A percentile compares a stretch with the other conserved stretches of the same genome.
Evolutionary conservation across 129 eudicot genomes (phyloP).

Genomic region (Silybum marianum): DNA sequence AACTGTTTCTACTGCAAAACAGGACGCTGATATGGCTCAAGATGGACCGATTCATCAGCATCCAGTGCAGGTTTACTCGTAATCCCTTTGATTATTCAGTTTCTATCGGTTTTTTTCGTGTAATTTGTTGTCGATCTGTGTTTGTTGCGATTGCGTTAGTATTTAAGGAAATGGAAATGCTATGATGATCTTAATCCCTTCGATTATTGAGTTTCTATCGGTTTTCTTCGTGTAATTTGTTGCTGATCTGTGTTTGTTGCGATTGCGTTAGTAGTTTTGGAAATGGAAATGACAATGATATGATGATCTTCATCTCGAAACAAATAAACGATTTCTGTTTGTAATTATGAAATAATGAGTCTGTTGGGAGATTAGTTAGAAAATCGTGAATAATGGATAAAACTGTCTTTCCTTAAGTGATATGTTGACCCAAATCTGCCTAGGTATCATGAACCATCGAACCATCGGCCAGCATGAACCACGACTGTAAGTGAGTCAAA

Average conservation of each 20-base stretch:
- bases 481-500: too few species aligned
- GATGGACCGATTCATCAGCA: constrained; percentile 15
- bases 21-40: constrained; percentile 28
- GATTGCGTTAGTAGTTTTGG: background rate
- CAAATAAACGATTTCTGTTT: background rate
- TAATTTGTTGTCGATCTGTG: background rate
- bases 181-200: background rate
- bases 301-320: background rate
- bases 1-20: constrained; percentile 28
- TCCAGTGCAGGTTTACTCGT: constrained; percentile 29
- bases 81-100: background rate
- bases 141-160: background rate
- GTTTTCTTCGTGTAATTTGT: background rate
- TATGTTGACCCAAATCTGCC: too few species aligned
- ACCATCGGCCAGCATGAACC: too few species aligned
- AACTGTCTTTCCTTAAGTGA: too few species aligned
- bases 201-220: background rate
- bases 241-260: background rate
- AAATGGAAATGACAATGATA: background rate
- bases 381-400: too few species aligned
- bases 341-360: background rate
- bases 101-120: background rate
- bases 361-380: background rate
- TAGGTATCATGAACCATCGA: too few species aligned
- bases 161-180: background rate